A percentile compares a stretch with the other conserved stretches of the same genome.
Conservation (phyloP, 345 rosid genomes). For the Pistacia integerrima region DNA sequence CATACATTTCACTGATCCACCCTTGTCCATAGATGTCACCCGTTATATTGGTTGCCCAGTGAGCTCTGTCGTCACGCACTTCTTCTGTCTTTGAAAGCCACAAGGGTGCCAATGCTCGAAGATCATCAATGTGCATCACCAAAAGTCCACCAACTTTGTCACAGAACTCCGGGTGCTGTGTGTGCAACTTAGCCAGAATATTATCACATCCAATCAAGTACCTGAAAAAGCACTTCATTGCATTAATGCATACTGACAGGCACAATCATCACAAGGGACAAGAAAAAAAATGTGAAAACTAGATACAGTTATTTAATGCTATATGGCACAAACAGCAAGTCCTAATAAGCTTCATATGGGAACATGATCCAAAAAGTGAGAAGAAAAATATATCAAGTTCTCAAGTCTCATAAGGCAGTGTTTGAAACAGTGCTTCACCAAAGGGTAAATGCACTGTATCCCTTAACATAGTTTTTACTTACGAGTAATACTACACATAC, state of each 20-base stretch:
- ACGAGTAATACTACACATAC: too few species aligned
- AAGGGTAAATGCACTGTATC: neutral
- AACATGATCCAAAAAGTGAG: neutral
- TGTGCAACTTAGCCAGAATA: conserved; percentile 79
- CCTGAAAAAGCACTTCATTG: conserved; percentile 37
- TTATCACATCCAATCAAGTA: conserved; percentile 95
- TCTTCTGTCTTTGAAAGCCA: conserved; percentile 99
- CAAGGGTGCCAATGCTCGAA: conserved; percentile 80
- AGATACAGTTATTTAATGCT: neutral
- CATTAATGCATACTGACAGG: conserved; percentile 1
- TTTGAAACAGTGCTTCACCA: neutral
- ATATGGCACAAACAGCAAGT: conserved; percentile 14
- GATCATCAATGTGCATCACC: conserved; percentile 98
- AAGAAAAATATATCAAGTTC: conserved; percentile 6
- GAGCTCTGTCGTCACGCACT: conserved; percentile 88
- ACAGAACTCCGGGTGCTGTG: conserved; percentile 78
- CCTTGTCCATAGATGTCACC: conserved; percentile 97
- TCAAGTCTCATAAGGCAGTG: neutral
- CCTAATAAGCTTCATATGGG: neutral
- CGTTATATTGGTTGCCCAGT: conserved; percentile 92
- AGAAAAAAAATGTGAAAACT: neutral
- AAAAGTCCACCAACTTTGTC: conserved; percentile 99
- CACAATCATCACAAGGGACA: neutral
- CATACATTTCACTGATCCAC: conserved; percentile 99
- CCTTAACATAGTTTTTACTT: neutral